Evolutionary conservation across 495 filamentous ascomycete species (phyloP), one percentile per base, ranked within the genome.

Genomic region (Wilcoxina mikolae): DNA sequence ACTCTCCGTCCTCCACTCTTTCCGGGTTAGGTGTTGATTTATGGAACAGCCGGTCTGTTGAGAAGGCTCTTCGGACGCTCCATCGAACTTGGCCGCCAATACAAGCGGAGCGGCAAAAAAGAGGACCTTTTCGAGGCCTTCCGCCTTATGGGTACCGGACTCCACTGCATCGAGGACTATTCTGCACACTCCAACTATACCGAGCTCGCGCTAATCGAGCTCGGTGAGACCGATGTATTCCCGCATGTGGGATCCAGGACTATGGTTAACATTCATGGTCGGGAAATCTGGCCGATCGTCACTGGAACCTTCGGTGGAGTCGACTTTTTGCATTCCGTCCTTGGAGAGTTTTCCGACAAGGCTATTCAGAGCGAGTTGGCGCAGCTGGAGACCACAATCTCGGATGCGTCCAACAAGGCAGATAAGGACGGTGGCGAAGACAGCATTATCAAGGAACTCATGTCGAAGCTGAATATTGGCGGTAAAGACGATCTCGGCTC

Each of bases 271-370:
- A 69, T 95, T 20, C 70, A 70, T n/a, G 87, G 84, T 17, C 60
- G 72, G 17, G 62, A 73, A 7, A 80, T 94, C 53, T 94, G 80
- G 58, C 88, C 88, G 10, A 69, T 86, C 56, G 74, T 94, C 43
- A 95, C 88, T 4, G 87, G 87, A 52, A 94, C 89, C 2, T 95
- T 94, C 69, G 88, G 88, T 27, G 87, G 87, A 51, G 87, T 93
- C 9, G 86, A 93, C 51, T 78, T 78, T 53, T 62, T 91, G 22
- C 87, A 93, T 69, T 89, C 84, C 1, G 88, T 95, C 20, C 79
- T 87, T 45, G 88, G 88, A 45, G 87, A 95, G 70, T 73, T 94
- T 54, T 82, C 81, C 20, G 88, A 95, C 65, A 94, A 93, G 69
- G 76, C 84, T 54, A 86, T 78, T 35, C 88, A 95, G 67, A 86